These are phyloP conservation scores for Sporothrix protearum DNA, from an alignment of 2,329 filamentous ascomycete species.

Conservation along the genomic window DNA sequence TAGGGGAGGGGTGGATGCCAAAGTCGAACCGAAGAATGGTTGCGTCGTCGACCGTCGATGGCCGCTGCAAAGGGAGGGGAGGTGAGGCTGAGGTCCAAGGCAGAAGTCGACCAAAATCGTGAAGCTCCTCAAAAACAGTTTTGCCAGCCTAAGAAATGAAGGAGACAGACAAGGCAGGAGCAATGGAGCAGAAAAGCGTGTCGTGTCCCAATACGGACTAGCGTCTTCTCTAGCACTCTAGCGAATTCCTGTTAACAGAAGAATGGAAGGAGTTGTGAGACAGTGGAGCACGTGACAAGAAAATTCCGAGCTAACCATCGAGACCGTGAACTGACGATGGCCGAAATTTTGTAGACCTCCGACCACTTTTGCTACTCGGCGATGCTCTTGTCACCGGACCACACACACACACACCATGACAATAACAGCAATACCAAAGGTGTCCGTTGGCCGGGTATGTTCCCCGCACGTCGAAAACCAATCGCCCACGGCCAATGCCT, in stretches of 20 bases:
- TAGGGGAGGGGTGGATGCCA: not conserved
- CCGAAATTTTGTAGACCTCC: conserved; percentile 15
- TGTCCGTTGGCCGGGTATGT: conserved; percentile 29
- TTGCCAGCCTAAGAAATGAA: conserved; percentile 18
- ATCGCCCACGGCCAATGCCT: not conserved
- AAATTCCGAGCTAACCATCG: not conserved
- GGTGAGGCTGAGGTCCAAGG: not conserved
- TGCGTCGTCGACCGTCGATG: conserved; percentile 4
- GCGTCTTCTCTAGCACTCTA: not conserved
- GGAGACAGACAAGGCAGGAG: conserved; percentile 10
- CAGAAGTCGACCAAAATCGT: not conserved
- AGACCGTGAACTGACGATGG: not conserved
- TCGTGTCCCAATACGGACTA: not conserved
- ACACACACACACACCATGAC: conserved; percentile 29
- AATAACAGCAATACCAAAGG: conserved; percentile 28
- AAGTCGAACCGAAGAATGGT: not conserved
- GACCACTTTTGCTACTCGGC: not conserved
- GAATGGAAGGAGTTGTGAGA: no score
- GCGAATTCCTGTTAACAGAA: not conserved
- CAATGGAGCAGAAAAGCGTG: conserved; percentile 13
- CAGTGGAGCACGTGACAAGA: conserved; percentile 6
- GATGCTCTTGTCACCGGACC: conserved; percentile 13
- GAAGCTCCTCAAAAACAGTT: conserved; percentile 12
- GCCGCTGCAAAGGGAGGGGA: not conserved
- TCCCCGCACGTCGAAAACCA: not conserved